Evolutionary conservation across 371 early-diverging fungal species (phyloP).

Genomic region (Rhizopus microsporus): DNA sequence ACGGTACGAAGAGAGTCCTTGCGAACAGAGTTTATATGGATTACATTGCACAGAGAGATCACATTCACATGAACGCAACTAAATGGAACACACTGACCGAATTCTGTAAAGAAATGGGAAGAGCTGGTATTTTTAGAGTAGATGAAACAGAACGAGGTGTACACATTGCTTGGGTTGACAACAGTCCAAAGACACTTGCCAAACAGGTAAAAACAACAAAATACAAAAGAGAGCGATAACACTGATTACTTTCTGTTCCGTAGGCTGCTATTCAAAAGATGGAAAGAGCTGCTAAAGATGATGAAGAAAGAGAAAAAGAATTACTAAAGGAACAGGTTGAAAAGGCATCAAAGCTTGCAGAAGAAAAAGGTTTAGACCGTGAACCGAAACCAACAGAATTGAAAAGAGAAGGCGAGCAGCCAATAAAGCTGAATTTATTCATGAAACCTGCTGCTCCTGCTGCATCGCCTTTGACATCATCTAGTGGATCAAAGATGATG

Average conservation of each 20-base stretch:
- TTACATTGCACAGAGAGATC: constrained; percentile 86
- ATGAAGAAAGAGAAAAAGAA: constrained; percentile 82
- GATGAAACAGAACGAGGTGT: constrained; percentile 93
- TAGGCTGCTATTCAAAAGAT: constrained; percentile 84
- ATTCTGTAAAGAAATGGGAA: constrained; percentile 84
- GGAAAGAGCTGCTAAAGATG: constrained; percentile 77
- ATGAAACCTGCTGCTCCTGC: constrained; percentile 28
- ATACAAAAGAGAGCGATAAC: not conserved
- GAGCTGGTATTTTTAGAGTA: constrained; percentile 80
- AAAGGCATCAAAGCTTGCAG: constrained; percentile 61
- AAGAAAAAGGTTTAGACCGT: constrained; percentile 37
- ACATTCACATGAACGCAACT: constrained; percentile 97
- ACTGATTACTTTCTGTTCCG: not conserved
- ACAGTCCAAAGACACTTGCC: constrained; percentile 82
- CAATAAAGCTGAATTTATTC: constrained; percentile 40
- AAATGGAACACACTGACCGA: constrained; percentile 86
- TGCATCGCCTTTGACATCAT: constrained; percentile 15
- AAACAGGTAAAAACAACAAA: constrained; percentile 47
- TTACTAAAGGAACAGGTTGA: constrained; percentile 83
- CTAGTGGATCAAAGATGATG: constrained; percentile 38
- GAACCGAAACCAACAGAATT: constrained; percentile 61
- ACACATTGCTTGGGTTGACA: constrained; percentile 91
- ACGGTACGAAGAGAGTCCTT: constrained; percentile 83
- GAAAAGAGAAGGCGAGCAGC: constrained; percentile 54
- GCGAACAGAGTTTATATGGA: constrained; percentile 97